Base-by-base conservation (phyloP, 495 filamentous ascomycete species). In the Penicillium dipodomyicola region DNA sequence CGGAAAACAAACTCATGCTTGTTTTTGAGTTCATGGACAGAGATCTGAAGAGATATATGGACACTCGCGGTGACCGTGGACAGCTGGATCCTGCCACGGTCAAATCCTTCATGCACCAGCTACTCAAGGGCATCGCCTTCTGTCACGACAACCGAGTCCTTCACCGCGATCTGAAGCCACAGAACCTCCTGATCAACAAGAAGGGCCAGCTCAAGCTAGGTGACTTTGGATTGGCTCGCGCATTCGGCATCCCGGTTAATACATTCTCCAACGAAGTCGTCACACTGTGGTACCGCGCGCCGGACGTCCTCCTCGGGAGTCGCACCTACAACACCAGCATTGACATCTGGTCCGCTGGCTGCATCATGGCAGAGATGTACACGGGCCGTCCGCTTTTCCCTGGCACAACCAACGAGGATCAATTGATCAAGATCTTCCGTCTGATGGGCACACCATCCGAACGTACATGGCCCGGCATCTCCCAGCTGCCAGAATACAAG, bases 1-100 rank as follows among this genome's bases (percentile, higher is more conserved):
- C 94, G 53, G 94, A 99, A 74, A 96, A 97, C 77, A 99, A 99
- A 71, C 84, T 99, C 42, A 97, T 97, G 91, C 88, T 99, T 37
- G 94, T 99, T 14, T 96, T 97, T 62, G 94, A 99, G 72, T 97
- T 87, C 71, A 96, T 99, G 87, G 94, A 99, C 72, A 86, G 92
- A 63, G 94, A 99, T 66, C 78, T 99, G n/a, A 99, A 99, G 81
- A 94, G 93, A 70, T 97, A 96, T 75, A 99, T 99, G 94, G 94
- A 99, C 64, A 86, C 85, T 17, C 83, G 89, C 27, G 88, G 89
- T 61, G 87, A 93, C 43, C 82, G 90, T 52, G 92, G 93, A 29
- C 87, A 88, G 22, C 76, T 97, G 40, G 88, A 92, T 67, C 88
- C 90, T 30, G 72, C 80, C 39, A 91, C 89, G 39, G 95, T 97